phyloP scores from a whole-genome alignment of 1,284 basidiomycete species.

The Melampsora americana region DNA sequence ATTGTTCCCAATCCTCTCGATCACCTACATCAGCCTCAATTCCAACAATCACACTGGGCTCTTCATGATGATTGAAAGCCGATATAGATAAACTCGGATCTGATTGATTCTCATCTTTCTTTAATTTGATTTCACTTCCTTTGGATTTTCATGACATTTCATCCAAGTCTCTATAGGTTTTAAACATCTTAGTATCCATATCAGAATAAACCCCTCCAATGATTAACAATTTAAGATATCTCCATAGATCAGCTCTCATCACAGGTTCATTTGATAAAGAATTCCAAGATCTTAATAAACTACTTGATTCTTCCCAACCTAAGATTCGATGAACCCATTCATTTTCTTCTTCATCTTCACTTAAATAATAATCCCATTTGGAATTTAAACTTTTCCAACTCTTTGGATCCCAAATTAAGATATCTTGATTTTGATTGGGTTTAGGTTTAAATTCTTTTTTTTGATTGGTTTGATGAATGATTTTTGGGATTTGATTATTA shows the following conservation, averaged over 20 bases:
- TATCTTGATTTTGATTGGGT: too few relatives aligned
- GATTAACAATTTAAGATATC: constrained; percentile 56
- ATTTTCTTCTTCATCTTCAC: neutral
- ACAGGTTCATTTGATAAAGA: constrained; percentile 45
- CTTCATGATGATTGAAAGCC: constrained; percentile 46
- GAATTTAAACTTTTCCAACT: neutral
- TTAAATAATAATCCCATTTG: neutral
- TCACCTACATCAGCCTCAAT: constrained; percentile 56
- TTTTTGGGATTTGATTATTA: neutral
- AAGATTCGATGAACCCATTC: neutral
- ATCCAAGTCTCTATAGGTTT: constrained; percentile 54
- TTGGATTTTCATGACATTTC: constrained; percentile 48
- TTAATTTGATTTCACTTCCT: constrained; percentile 37
- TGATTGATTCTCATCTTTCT: neutral
- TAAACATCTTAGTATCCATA: constrained; percentile 53
- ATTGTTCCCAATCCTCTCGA: constrained; percentile 55
- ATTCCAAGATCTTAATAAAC: neutral
- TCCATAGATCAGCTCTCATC: constrained; percentile 55
- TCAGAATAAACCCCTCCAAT: constrained; percentile 57
- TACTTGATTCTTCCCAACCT: neutral
- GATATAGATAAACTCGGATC: constrained; percentile 31
- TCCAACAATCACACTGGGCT: constrained; percentile 55
- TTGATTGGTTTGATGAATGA: neutral
- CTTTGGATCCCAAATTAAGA: neutral
- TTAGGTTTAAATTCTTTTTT: neutral